Conservation (phyloP, 805 yeast genomes). For the Peterozyma toletana region DNA sequence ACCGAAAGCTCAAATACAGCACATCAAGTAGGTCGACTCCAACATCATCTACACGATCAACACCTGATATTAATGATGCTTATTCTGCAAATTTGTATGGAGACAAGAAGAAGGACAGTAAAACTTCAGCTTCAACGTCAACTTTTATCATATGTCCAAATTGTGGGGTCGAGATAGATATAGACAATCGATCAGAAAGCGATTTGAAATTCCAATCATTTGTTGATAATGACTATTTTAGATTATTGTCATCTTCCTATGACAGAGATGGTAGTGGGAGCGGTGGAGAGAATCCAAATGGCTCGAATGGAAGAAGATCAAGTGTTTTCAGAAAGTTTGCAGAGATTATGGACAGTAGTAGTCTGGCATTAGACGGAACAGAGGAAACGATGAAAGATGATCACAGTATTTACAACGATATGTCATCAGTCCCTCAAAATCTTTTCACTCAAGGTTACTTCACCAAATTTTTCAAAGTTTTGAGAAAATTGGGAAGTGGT, state of each 20-base stretch:
- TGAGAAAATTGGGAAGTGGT: constrained; percentile 67
- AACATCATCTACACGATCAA: not conserved
- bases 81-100: not conserved
- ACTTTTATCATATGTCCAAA: constrained; percentile 1
- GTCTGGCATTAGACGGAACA: too few species aligned
- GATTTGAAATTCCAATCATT: not conserved
- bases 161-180: constrained; percentile 1
- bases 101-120: not conserved
- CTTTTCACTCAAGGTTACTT: constrained; percentile 82
- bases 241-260: constrained; percentile 1
- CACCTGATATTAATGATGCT: not conserved
- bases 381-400: too few species aligned
- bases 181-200: not conserved
- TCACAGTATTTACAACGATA: not conserved
- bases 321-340: too few species aligned
- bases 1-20: not conserved
- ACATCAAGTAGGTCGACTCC: not conserved
- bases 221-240: constrained; percentile 8
- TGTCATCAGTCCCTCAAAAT: not conserved
- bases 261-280: too few species aligned
- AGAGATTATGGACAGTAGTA: too few species aligned
- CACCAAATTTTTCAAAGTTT: constrained; percentile 56
- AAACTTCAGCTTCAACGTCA: not conserved
- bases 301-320: too few species aligned
- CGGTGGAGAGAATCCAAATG: too few species aligned